Evolutionary conservation across 768 basidiomycete species (phyloP), one percentile per base, ranked within the genome.

Genomic region (Lactarius sp.): DNA sequence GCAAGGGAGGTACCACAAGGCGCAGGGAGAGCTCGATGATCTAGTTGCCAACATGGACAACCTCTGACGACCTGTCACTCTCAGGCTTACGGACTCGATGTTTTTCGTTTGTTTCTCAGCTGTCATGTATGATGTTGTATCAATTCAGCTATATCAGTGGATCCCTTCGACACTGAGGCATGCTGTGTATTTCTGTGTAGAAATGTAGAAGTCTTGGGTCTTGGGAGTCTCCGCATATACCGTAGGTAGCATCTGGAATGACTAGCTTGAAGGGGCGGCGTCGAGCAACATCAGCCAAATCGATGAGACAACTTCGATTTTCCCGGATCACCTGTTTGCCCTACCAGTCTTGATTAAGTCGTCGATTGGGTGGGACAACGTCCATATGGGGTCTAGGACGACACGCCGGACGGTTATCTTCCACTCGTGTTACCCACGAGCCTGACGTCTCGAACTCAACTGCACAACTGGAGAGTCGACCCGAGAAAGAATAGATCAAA

Each of bases 11-110:
- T 65, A 52, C 41, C 64, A 53, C 49, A 55, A 60, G 50, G 53
- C 64, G 18, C 64, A 65, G 37, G 18, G 22, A 53, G 64, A 65
- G 3, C 64, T 65, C 16, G 59, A 65, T n/a, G 64, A 60, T 2
- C 49, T 65, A 22, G 50, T 65, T 37, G 22, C 53, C 14, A 65
- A 56, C 34, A 65, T 65, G 64, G 64, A 65, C 50, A 65, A 46
- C 42, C 64, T 65, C 49, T 65, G n/a, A 64, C 13, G 18, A 10
- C 50, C 20, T 44, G 59, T 42, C 27, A 56, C 31, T 49, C 12
- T 39, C 37, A 27, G 27, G 27, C 4, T 46, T 46, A 4, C 16
- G 20, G 46, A 47, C 34, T 44, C 18, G 31, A 42, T n/a, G 55
- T 58, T 14, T 37, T 22, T 12, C 36, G n/a, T 27, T 20, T n/a